Evolutionary conservation across 257 asterid genomes (phyloP).

Genomic region (Lycium ferocissimum): DNA sequence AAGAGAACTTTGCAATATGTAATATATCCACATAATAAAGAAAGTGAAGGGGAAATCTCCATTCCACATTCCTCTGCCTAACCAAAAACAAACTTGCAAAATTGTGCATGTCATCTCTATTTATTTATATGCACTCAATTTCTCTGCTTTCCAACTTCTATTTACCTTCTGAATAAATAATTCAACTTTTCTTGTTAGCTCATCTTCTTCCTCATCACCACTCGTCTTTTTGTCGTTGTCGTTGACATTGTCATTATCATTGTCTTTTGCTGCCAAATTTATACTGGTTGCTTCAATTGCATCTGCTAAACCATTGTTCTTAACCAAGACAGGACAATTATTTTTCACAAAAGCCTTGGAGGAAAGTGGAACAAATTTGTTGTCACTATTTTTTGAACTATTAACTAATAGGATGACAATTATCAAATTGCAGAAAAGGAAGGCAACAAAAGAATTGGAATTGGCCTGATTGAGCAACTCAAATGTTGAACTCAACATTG

Average conservation of each 20-base stretch:
- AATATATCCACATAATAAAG: background rate
- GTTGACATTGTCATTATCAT: background rate
- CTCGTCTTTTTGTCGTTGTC: background rate
- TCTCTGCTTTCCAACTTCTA: conserved; percentile 57
- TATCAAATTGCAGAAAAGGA: conserved; percentile 25
- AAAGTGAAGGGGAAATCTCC: background rate
- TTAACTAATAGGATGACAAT: conserved; percentile 10
- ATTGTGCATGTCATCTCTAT: no score
- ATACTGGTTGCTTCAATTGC: background rate
- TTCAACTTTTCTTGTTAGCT: conserved; percentile 54
- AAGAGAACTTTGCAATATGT: background rate
- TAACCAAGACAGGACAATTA: background rate
- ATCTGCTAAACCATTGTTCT: background rate
- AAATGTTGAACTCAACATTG: conserved; percentile 29
- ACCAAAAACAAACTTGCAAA: background rate
- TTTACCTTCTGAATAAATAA: conserved; percentile 61
- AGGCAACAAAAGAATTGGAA: conserved; percentile 23
- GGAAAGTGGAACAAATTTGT: conserved; percentile 18
- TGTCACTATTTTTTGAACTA: conserved; percentile 1
- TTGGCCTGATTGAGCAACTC: conserved; percentile 23
- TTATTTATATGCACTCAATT: conserved; percentile 30
- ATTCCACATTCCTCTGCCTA: background rate
- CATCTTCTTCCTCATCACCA: conserved; percentile 31
- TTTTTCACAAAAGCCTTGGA: background rate
- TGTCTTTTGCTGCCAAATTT: background rate